These are phyloP conservation scores for Gastroboletus turbinatus DNA, from an alignment of 1,284 basidiomycete species.

Conservation along the genomic window DNA sequence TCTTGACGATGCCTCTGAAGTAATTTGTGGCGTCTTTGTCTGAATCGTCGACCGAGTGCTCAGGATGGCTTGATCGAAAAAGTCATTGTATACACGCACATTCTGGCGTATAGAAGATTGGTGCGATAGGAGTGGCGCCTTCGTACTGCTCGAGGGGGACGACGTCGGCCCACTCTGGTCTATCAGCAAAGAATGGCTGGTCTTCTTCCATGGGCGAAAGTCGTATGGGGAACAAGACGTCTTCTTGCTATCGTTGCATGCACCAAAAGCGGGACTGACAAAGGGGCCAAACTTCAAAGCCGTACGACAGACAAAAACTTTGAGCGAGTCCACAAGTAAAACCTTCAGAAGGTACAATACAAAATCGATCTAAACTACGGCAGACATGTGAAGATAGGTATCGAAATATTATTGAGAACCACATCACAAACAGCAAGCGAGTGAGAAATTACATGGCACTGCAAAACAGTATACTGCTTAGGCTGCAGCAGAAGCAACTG, in stretches of 20 bases:
- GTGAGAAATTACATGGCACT: slow-evolving; percentile 14
- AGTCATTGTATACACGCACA: slow-evolving; percentile 55
- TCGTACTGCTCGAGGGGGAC: slow-evolving; percentile 82
- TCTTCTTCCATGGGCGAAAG: slow-evolving; percentile 14
- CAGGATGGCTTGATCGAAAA: slow-evolving; percentile 5
- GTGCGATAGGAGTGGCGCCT: slow-evolving; percentile 72
- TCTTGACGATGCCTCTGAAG: slow-evolving; percentile 80
- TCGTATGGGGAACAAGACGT: not conserved
- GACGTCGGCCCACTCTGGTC: slow-evolving; percentile 79
- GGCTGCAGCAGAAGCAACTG: slow-evolving; percentile 37
- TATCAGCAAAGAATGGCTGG: slow-evolving; percentile 52
- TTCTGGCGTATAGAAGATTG: slow-evolving; percentile 84
- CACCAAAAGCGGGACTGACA: not conserved
- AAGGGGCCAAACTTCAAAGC: not conserved
- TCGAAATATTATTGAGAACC: slow-evolving; percentile 20
- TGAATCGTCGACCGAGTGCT: slow-evolving; percentile 33
- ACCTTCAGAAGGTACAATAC: slow-evolving; percentile 21
- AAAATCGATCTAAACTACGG: slow-evolving; percentile 25
- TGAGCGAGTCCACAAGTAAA: not conserved
- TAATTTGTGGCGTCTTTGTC: slow-evolving; percentile 92
- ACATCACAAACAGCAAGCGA: slow-evolving; percentile 8
- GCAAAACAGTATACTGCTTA: slow-evolving; percentile 12
- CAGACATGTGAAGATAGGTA: slow-evolving; percentile 21
- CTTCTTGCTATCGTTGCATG: not conserved
- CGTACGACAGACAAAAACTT: not conserved